Evolutionary conservation across 2,329 filamentous ascomycete species (phyloP), one percentile per base, ranked within the genome.

Genomic region (Penicillium corylophilum): DNA sequence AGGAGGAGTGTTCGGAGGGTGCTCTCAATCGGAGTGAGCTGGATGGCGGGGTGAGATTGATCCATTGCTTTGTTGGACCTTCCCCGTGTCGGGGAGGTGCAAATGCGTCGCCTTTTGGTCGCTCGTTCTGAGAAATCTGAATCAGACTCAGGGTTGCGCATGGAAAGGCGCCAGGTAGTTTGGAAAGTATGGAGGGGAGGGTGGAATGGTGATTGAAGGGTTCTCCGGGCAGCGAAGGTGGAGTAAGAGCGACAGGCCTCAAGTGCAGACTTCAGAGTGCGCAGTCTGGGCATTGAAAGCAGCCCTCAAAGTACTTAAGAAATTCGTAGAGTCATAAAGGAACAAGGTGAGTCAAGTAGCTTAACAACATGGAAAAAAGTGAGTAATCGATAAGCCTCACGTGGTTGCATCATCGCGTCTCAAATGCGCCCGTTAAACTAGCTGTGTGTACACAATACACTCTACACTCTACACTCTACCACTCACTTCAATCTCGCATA

Each of bases 1-100:
- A 96, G 79, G 18, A 97, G 81, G 12, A 96, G 80, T n/a, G 76
- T 72, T 55, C 87, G 86, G 35, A 96, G 79, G 57, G 85, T 86
- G 36, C 79, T 74, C 72, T 97, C 93, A 49, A 84, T 80, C 5
- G 82, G 75, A 12, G 82, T 91, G 55, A 96, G 83, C 38, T 77
- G 68, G 28, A 87, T 75, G n/a, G 51, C 63, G 13, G 68, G 68
- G n/a, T 63, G 50, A 31, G 57, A 23, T 47, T 56, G 29, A 38
- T 55, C 53, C 69, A 70, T 72, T 26, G 41, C 53, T 54, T 55
- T 45, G 20, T 48, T 12, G 43, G 53, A 57, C 48, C 51, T 56
- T 58, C 71, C 61, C 51, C 46, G 55, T 39, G 46, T 31, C 20
- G 51, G 53, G 26, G 57, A 53, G 20, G 48, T 46, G 13, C 66